Conservation (phyloP, 2,329 filamentous ascomycete genomes). For the Cladophialophora immunda region DNA sequence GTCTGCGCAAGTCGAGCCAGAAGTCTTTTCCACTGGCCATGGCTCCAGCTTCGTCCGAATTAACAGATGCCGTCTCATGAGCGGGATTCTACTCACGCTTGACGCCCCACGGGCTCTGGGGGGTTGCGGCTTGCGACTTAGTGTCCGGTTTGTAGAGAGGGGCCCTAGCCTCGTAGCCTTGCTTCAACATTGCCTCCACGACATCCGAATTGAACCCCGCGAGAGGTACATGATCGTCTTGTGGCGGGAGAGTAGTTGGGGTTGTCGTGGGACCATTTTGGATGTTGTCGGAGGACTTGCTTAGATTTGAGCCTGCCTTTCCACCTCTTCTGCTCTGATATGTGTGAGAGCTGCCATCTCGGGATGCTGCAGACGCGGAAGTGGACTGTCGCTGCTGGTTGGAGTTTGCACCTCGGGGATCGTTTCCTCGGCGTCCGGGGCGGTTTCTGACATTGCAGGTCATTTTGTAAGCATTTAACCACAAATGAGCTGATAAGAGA, state of each 20-base stretch:
- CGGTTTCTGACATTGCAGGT: slow-evolving; percentile 27
- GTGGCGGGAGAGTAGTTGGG: slow-evolving; percentile 16
- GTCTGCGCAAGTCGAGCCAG: slow-evolving; percentile 59
- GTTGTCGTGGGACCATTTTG: slow-evolving; percentile 30
- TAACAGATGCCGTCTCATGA: slow-evolving; percentile 18
- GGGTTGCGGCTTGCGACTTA: slow-evolving; percentile 26
- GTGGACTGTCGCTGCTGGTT: slow-evolving; percentile 32
- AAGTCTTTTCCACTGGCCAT: slow-evolving; percentile 61
- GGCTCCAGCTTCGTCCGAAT: slow-evolving; percentile 50
- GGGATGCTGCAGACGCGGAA: slow-evolving; percentile 26
- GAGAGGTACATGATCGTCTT: slow-evolving; percentile 53
- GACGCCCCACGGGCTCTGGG: slow-evolving; percentile 52
- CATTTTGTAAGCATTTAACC: slow-evolving; percentile 26
- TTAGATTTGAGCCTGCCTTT: slow-evolving; percentile 26
- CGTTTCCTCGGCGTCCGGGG: slow-evolving; percentile 34
- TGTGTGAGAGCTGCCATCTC: slow-evolving; percentile 33
- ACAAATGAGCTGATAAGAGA: slow-evolving; percentile 6
- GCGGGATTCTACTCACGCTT: slow-evolving; percentile 49
- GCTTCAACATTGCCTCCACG: slow-evolving; percentile 51
- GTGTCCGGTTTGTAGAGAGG: slow-evolving; percentile 48
- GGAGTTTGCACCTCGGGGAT: slow-evolving; percentile 29
- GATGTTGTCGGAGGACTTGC: slow-evolving; percentile 26
- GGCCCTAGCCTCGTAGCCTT: slow-evolving; percentile 50
- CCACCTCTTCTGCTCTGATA: slow-evolving; percentile 35
- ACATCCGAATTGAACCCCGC: slow-evolving; percentile 55